These are phyloP conservation scores for Citrus trifoliata DNA, from an alignment of 345 rosid species.

Conservation along the genomic window DNA sequence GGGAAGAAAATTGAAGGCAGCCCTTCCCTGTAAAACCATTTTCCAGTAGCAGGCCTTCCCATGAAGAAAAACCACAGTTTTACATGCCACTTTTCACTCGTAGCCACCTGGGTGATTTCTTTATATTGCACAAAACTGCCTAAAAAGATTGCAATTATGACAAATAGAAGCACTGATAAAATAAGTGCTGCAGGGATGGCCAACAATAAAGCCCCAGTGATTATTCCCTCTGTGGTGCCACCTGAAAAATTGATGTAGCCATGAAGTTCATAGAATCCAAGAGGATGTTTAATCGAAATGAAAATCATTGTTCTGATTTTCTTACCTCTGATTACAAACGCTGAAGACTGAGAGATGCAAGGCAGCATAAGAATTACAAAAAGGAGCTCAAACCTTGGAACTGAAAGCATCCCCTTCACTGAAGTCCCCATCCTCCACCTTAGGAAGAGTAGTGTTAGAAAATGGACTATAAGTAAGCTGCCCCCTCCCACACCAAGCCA, in stretches of 20 bases:
- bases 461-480: slow-evolving; percentile 32
- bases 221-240: slow-evolving; percentile 38
- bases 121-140: slow-evolving; percentile 42
- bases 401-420: slow-evolving; percentile 36
- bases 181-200: slow-evolving; percentile 43
- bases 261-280: slow-evolving; percentile 13
- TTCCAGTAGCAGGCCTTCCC: slow-evolving; percentile 37
- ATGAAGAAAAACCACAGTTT: slow-evolving; percentile 31
- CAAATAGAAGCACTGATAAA: slow-evolving; percentile 34
- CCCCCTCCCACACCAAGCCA: slow-evolving; percentile 45
- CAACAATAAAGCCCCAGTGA: slow-evolving; percentile 43
- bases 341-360: slow-evolving; percentile 50
- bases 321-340: slow-evolving; percentile 49
- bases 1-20: slow-evolving; percentile 37
- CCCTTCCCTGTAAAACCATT: slow-evolving; percentile 49
- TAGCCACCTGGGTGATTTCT: slow-evolving; percentile 29
- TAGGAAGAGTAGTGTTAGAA: slow-evolving; percentile 22
- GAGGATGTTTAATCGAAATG: not conserved
- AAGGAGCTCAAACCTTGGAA: slow-evolving; percentile 45
- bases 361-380: slow-evolving; percentile 47
- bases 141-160: slow-evolving; percentile 28
- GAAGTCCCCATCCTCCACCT: slow-evolving; percentile 42
- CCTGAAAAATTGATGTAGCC: slow-evolving; percentile 26
- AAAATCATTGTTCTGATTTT: not conserved
- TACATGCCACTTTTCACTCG: slow-evolving; percentile 28